Evolutionary conservation across 2,329 filamentous ascomycete species (phyloP), one percentile per base, ranked within the genome.

Genomic region (Elsinoe necatrix): DNA sequence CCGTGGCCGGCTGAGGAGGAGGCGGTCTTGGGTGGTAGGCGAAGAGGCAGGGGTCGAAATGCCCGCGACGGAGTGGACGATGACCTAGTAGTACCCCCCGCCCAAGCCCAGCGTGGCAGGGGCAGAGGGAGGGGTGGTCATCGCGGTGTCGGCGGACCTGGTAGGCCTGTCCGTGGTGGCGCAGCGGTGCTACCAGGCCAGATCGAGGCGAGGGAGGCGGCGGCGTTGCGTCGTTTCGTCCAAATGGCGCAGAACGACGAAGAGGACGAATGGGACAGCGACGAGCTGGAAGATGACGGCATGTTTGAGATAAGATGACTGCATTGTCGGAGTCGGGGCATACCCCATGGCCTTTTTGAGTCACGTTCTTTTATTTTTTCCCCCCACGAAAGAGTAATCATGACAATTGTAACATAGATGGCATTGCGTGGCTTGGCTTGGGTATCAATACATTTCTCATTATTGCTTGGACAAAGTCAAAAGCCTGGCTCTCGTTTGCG

Each of bases 211-310:
- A 29, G 60, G 63, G 54, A 59, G 62, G 54, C 63, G 60, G 41
- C 63, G 63, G 59, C 63, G 7, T 65, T 82, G 2, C 75, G 78
- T 62, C 68, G 76, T 25, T 81, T 81, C 61, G 61, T 81, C 34
- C 71, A 76, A 41, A 66, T 81, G 57, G 79, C 77, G 4, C 65
- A 70, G 56, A 70, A 76, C 54, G 79, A 82, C 59, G 72, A 76
- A 41, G 79, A 82, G 65, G 79, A 81, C 61, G 79, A 75, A 58
- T 82, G 79, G 79, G 78, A 81, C 60, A 80, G 77, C 60, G 79
- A 82, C 63, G 79, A 81, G 62, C 61, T 81, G 52, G 77, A 79
- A 16, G 67, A 68, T 11, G 67, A 69, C 56, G 67, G 66, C 25
- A 64, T 63, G 14, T 63, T 56, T 45, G 59, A 55, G n/a, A 63